Evolutionary conservation across 2,329 filamentous ascomycete genomes (phyloP).

Genomic region (Trichoderma sp.): DNA sequence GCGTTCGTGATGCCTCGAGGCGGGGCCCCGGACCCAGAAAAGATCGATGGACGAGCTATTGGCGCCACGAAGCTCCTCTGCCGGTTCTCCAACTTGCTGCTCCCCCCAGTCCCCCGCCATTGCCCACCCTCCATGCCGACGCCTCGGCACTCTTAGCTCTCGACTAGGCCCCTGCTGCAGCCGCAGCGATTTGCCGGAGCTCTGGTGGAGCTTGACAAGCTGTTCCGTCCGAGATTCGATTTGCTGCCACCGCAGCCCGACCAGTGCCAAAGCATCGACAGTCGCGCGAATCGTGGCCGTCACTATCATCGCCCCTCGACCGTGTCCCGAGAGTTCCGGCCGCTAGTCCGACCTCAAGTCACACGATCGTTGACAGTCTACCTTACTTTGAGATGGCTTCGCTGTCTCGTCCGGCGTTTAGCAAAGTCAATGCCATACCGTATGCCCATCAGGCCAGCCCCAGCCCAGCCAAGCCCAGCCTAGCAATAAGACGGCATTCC

Average conservation of each 20-base stretch:
- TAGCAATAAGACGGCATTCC: slow-evolving; percentile 11
- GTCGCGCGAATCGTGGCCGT: slow-evolving; percentile 11
- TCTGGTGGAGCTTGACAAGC: slow-evolving; percentile 14
- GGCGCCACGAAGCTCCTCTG: slow-evolving; percentile 9
- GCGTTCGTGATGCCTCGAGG: slow-evolving; percentile 1
- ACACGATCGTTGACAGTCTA: slow-evolving; percentile 9
- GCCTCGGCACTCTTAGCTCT: slow-evolving; percentile 21
- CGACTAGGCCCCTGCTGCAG: not conserved
- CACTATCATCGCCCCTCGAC: slow-evolving; percentile 26
- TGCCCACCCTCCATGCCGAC: not conserved
- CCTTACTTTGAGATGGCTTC: not conserved
- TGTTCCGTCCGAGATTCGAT: not conserved
- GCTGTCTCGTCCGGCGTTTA: slow-evolving; percentile 2
- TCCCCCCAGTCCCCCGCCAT: no score
- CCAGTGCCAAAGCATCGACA: slow-evolving; percentile 2
- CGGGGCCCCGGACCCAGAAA: slow-evolving; percentile 21
- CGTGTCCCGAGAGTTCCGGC: slow-evolving; percentile 27
- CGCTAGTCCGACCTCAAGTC: slow-evolving; percentile 13
- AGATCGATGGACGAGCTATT: not conserved
- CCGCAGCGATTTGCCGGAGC: slow-evolving; percentile 18
- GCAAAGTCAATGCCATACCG: not conserved
- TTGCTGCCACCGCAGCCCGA: not conserved
- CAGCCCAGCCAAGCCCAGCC: not conserved
- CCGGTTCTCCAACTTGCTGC: slow-evolving; percentile 3
- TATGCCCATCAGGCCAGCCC: not conserved